Base-by-base conservation (phyloP, 805 yeast genomes). In the Tetrapisispora nanseiensis region DNA sequence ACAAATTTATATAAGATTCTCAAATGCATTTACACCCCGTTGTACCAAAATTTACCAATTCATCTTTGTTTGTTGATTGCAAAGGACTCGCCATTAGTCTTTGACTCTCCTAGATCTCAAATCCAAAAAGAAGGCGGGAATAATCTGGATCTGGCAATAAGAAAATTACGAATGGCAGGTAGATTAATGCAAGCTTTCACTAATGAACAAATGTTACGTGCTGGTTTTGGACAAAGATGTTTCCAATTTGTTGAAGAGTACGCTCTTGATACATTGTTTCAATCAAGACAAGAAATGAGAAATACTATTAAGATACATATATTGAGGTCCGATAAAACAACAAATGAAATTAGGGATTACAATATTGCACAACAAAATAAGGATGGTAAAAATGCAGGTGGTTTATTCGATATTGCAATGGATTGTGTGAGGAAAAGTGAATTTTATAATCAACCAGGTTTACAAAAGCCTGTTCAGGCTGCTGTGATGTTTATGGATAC, bases 181-280 rank as follows among this genome's bases (percentile, higher is more conserved):
- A 71, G 95, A 51, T 61, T 89, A 61, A 85, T 86, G 95, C 90
- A 86, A 53, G 94, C 95, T 1, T 87, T 74, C 60, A 89, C 97
- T 0, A 79, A 78, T 51, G 97, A 89, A 51, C 95, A 87, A 56
- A 86, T 90, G 95, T 61, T 77, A 41, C 66, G 80, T 31, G 72
- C 76, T 36, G 89, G 92, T 0, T 75, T 85, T 55, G 94, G 95
- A 10, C 75, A 79, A 49, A 67, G 97, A 46, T 70, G 83, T 4
- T 86, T 86, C 62, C 76, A 76, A 46, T 82, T 86, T 49, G 78
- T 70, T 2, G 95, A 89, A 52, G 84, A 77, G 49, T 74, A 70
- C 47, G 59, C 70, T 4, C 60, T 62, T 13, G 77, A 77, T 42
- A 75, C 90, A 0, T 63, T 76, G 4, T 71, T 76, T 27, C 20